Percentiles rank a stretch among this genome's conserved stretches.
These are phyloP conservation scores for Dactylellina parvicollis DNA, from an alignment of 2,329 filamentous ascomycete species.

Conservation along the genomic window DNA sequence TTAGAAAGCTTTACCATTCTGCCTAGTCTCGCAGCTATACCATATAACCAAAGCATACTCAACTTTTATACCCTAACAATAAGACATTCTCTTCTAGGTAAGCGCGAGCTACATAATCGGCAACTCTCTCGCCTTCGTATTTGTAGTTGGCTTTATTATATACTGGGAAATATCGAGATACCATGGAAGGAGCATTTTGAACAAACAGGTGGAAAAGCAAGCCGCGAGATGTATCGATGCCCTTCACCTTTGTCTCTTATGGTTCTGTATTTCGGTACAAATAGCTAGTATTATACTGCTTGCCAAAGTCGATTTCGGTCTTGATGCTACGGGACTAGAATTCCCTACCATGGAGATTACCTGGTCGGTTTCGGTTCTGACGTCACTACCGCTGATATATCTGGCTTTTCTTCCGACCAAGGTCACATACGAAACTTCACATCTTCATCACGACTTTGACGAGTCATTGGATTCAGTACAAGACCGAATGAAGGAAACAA, in stretches of 20 bases:
- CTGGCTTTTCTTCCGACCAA: slow-evolving; percentile 11
- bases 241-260: slow-evolving; percentile 11
- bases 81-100: slow-evolving; percentile 10
- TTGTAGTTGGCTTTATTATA: not conserved
- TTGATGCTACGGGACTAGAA: slow-evolving; percentile 20
- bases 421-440: not conserved
- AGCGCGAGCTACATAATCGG: slow-evolving; percentile 30
- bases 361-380: slow-evolving; percentile 27
- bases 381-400: slow-evolving; percentile 13
- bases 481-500: not conserved
- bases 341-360: slow-evolving; percentile 35
- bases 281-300: slow-evolving; percentile 26
- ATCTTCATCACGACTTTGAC: not conserved
- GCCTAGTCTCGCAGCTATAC: too few relatives aligned
- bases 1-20: too few relatives aligned
- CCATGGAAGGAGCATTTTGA: not conserved
- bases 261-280: slow-evolving; percentile 25
- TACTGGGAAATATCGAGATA: slow-evolving; percentile 25
- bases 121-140: slow-evolving; percentile 21
- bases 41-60: not conserved
- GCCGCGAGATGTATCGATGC: slow-evolving; percentile 18
- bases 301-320: slow-evolving; percentile 15
- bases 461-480: not conserved
- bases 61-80: not conserved
- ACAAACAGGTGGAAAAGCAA: slow-evolving; percentile 1